Percentiles rank a stretch among this genome's conserved stretches.
Evolutionary conservation across 768 basidiomycete species (phyloP).

Genomic region (Trametes gibbosa): DNA sequence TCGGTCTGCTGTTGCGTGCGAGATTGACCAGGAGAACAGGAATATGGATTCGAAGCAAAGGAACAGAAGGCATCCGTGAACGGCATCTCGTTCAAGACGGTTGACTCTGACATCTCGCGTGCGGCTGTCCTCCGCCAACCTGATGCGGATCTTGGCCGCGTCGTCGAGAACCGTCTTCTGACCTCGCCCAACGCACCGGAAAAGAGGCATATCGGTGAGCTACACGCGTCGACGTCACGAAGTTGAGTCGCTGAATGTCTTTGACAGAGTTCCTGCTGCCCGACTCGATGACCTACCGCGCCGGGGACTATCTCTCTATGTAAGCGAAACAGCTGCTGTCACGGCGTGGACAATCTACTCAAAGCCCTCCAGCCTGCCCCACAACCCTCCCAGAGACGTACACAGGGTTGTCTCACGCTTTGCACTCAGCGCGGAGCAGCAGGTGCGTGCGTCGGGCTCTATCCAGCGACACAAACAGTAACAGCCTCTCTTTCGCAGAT

Average conservation of each 20-base stretch:
- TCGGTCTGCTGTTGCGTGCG: no score
- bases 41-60: constrained; percentile 29
- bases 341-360: background rate
- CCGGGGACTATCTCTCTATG: constrained; percentile 50
- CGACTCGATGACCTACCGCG: constrained; percentile 35
- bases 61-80: constrained; percentile 7
- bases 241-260: background rate
- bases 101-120: constrained; percentile 34
- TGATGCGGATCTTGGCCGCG: constrained; percentile 38
- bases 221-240: background rate
- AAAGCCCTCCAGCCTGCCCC: constrained; percentile 32
- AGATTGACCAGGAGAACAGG: constrained; percentile 22
- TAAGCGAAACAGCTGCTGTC: constrained; percentile 18
- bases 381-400: constrained; percentile 40
- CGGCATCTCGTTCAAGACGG: constrained; percentile 31
- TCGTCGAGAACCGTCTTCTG: constrained; percentile 39
- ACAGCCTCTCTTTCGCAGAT: constrained; percentile 25
- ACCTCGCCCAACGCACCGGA: constrained; percentile 38
- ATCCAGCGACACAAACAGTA: background rate
- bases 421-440: constrained; percentile 37
- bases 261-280: constrained; percentile 40
- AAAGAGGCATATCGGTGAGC: constrained; percentile 43
- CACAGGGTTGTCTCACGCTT: constrained; percentile 38
- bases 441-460: constrained; percentile 26
- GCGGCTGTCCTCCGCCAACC: constrained; percentile 36